A percentile compares a stretch with the other conserved stretches of the same genome.
phyloP scores from a whole-genome alignment of 768 basidiomycete genomes.

The Tricholoma bakamatsutake region DNA sequence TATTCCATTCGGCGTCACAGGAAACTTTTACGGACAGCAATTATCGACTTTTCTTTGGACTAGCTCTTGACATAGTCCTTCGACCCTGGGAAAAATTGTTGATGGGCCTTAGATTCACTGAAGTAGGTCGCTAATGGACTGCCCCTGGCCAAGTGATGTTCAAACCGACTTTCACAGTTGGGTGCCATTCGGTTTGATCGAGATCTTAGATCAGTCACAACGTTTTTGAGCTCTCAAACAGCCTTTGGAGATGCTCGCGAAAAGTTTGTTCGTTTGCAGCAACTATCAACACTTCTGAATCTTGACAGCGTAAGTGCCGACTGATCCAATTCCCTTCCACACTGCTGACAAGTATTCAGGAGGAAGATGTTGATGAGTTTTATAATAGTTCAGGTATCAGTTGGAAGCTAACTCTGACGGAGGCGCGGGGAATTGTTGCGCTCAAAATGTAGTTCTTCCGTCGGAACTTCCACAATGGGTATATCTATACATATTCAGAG shows the following conservation, averaged over 20 bases:
- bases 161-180: constrained; percentile 43
- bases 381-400: constrained; percentile 89
- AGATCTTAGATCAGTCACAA: constrained; percentile 78
- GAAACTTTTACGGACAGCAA: constrained; percentile 85
- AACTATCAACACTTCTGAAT: constrained; percentile 89
- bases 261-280: constrained; percentile 87
- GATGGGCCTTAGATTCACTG: constrained; percentile 76
- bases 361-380: constrained; percentile 93
- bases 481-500: neutral
- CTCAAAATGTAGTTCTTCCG: constrained; percentile 40
- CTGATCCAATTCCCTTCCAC: neutral
- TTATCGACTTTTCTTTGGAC: constrained; percentile 78
- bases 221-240: constrained; percentile 84
- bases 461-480: neutral
- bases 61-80: constrained; percentile 84
- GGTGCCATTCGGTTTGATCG: constrained; percentile 95
- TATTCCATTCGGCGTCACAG: constrained; percentile 32
- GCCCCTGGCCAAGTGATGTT: neutral
- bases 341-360: constrained; percentile 37
- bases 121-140: constrained; percentile 43
- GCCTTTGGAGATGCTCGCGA: constrained; percentile 87
- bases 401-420: constrained; percentile 76
- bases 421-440: constrained; percentile 64
- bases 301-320: constrained; percentile 60
- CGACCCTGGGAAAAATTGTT: constrained; percentile 94